Conservation (phyloP, 495 filamentous ascomycete genomes). For the Lasiosphaeria hispida region DNA sequence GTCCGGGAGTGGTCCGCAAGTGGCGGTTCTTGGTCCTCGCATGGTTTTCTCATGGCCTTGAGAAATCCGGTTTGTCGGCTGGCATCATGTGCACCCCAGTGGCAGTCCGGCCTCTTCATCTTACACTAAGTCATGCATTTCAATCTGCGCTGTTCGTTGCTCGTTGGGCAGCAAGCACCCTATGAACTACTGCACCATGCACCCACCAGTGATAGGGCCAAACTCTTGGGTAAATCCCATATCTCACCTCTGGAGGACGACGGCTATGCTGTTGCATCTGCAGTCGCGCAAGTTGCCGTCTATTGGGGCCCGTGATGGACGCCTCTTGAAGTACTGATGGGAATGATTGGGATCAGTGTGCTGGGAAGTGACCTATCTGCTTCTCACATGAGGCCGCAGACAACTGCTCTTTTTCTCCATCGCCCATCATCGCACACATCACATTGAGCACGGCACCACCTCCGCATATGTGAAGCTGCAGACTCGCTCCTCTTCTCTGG, state of each 20-base stretch:
- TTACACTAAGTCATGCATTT: neutral
- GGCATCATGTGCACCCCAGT: constrained; percentile 4
- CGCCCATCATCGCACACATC: too few relatives aligned
- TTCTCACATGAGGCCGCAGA: neutral
- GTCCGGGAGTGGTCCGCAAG: neutral
- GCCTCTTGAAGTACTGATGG: neutral
- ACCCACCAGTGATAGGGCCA: neutral
- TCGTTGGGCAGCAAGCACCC: constrained; percentile 14
- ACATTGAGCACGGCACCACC: neutral
- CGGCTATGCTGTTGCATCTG: neutral
- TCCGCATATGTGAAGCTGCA: neutral
- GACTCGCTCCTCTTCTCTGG: neutral
- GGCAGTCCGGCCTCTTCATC: neutral
- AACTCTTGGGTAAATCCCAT: too few relatives aligned
- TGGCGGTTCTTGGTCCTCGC: neutral
- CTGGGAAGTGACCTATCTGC: constrained; percentile 3
- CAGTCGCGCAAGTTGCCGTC: neutral
- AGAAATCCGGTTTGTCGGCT: neutral
- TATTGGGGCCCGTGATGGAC: neutral
- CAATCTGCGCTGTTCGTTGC: constrained; percentile 2
- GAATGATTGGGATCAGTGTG: neutral
- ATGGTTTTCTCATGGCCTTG: neutral
- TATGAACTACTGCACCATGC: constrained; percentile 3
- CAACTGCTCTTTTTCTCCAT: neutral
- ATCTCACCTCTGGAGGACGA: too few relatives aligned